Conservation (phyloP, 2,329 filamentous ascomycete genomes). For the Myriosclerotinia curreyana region DNA sequence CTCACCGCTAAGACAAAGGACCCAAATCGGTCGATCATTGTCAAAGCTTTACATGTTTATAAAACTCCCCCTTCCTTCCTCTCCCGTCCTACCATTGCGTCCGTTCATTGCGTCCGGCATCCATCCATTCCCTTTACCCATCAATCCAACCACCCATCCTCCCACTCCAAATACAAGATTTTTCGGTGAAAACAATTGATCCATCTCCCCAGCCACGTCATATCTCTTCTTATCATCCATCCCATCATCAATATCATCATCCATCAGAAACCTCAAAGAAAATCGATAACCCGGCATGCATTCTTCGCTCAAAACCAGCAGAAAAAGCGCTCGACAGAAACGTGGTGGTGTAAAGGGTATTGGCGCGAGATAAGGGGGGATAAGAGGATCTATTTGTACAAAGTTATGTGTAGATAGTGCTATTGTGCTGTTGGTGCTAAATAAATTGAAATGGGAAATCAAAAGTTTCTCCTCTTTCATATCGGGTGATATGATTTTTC, state of each 20-base stretch:
- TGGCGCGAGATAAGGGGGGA: slow-evolving; percentile 15
- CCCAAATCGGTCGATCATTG: slow-evolving; percentile 29
- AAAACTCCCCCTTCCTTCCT: slow-evolving; percentile 14
- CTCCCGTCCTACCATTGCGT: slow-evolving; percentile 1
- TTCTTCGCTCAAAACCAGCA: slow-evolving; percentile 19
- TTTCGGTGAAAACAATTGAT: slow-evolving; percentile 22
- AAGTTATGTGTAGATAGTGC: slow-evolving; percentile 15
- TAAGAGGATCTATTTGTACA: too few species aligned
- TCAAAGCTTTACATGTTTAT: slow-evolving; percentile 19
- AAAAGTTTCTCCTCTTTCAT: slow-evolving; percentile 2
- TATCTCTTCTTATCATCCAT: slow-evolving; percentile 6
- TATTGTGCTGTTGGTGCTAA: slow-evolving; percentile 16
- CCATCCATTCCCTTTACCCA: slow-evolving; percentile 22
- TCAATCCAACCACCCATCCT: slow-evolving; percentile 13
- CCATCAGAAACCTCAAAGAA: slow-evolving; percentile 16
- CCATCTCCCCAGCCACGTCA: neutral
- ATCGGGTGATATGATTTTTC: slow-evolving; percentile 9
- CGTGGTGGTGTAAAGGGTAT: slow-evolving; percentile 19
- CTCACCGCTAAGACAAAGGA: slow-evolving; percentile 27
- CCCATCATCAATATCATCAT: slow-evolving; percentile 16
- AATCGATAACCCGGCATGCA: slow-evolving; percentile 7
- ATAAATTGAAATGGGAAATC: slow-evolving; percentile 6
- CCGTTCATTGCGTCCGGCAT: slow-evolving; percentile 12
- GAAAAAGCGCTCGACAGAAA: slow-evolving; percentile 11
- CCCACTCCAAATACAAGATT: slow-evolving; percentile 26